Conservation (phyloP, 192 early-diverging fungal species). For the Ramicandelaber brevisporus region DNA sequence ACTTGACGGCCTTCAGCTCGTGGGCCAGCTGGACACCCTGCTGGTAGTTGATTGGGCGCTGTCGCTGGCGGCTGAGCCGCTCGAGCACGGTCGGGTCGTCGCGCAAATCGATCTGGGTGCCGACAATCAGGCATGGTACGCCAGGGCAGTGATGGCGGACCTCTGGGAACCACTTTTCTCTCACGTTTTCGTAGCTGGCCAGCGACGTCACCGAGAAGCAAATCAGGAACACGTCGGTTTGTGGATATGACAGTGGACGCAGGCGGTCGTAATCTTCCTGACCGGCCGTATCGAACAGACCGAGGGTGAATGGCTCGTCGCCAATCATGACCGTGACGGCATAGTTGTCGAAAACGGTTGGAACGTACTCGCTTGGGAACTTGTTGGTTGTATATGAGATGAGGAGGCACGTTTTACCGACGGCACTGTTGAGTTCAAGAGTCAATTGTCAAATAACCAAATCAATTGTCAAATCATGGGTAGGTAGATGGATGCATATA, state of each 20-base stretch:
- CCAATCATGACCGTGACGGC: slow-evolving; percentile 98
- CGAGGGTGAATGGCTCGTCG: slow-evolving; percentile 93
- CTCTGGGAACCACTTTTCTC: slow-evolving; percentile 95
- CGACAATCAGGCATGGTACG: slow-evolving; percentile 78
- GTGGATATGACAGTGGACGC: slow-evolving; percentile 90
- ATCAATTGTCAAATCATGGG: not conserved
- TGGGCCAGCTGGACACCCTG: slow-evolving; percentile 74
- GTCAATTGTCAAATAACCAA: not conserved
- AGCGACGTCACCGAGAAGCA: slow-evolving; percentile 94
- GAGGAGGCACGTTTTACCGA: slow-evolving; percentile 62
- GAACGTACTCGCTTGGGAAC: slow-evolving; percentile 89
- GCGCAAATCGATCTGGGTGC: slow-evolving; percentile 93
- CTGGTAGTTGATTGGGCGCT: slow-evolving; percentile 65
- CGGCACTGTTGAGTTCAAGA: not conserved
- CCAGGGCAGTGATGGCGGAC: slow-evolving; percentile 85
- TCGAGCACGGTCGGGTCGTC: slow-evolving; percentile 79
- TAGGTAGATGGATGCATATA: not conserved
- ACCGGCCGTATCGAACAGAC: slow-evolving; percentile 96
- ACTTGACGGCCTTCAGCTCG: slow-evolving; percentile 74
- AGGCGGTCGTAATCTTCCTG: slow-evolving; percentile 98
- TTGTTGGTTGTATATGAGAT: slow-evolving; percentile 94
- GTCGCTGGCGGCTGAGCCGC: slow-evolving; percentile 61
- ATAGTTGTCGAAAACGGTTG: slow-evolving; percentile 98
- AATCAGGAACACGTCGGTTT: slow-evolving; percentile 94
- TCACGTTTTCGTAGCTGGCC: slow-evolving; percentile 90